Percentiles rank a stretch among this genome's conserved stretches.
Evolutionary conservation across 2,329 filamentous ascomycete species (phyloP).

Genomic region (Metarhizium sp.): DNA sequence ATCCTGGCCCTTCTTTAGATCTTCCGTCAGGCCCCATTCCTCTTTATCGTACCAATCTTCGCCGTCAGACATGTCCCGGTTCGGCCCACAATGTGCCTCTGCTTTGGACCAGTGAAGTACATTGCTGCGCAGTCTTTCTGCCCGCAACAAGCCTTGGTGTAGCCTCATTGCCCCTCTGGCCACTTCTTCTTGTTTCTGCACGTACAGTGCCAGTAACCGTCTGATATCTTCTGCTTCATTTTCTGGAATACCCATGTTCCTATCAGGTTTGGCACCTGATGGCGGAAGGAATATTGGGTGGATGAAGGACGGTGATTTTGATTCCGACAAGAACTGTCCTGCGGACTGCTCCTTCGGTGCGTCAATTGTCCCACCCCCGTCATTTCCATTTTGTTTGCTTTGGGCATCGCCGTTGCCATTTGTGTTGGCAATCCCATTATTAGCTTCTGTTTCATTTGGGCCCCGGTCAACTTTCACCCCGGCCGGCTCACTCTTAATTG

Average conservation of each 20-base stretch:
- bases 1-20: slow-evolving; percentile 72
- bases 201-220: slow-evolving; percentile 62
- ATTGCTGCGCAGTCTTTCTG: slow-evolving; percentile 60
- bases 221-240: slow-evolving; percentile 71
- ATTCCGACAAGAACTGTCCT: slow-evolving; percentile 8
- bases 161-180: slow-evolving; percentile 60
- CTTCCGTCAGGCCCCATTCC: slow-evolving; percentile 66
- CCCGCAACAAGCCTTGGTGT: slow-evolving; percentile 61
- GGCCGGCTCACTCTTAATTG: slow-evolving; percentile 1
- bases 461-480: not conserved
- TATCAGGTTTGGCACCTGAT: slow-evolving; percentile 50
- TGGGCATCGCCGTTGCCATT: slow-evolving; percentile 7
- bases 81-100: slow-evolving; percentile 58
- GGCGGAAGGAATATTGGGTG: slow-evolving; percentile 69
- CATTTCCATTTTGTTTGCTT: slow-evolving; percentile 8
- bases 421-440: not conserved
- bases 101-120: slow-evolving; percentile 71
- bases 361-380: slow-evolving; percentile 20
- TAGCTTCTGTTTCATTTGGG: not conserved
- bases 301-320: slow-evolving; percentile 42
- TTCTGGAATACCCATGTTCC: slow-evolving; percentile 62
- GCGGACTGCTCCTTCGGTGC: not conserved
- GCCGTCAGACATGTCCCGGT: slow-evolving; percentile 72
- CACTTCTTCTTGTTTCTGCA: slow-evolving; percentile 81
- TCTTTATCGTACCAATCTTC: slow-evolving; percentile 85